A percentile compares a stretch with the other conserved stretches of the same genome.
These are phyloP conservation scores for Hondaea fermentalgiana DNA, from an alignment of 108 stramenopile genomes.

Conservation along the genomic window DNA sequence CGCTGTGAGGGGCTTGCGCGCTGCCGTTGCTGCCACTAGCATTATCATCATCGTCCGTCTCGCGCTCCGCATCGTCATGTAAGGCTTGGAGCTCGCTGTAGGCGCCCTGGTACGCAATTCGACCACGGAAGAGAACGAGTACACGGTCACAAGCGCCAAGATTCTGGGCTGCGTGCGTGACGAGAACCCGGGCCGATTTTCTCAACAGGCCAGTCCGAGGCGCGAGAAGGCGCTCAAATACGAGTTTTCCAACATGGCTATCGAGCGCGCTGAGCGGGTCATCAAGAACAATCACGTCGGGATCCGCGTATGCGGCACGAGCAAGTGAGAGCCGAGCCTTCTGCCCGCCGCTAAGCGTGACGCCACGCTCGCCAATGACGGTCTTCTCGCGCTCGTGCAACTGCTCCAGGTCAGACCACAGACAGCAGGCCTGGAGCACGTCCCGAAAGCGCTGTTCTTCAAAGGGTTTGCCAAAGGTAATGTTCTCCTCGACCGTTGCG, in stretches of 20 bases:
- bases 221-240: conserved; percentile 53
- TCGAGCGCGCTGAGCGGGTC: conserved; percentile 86
- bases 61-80: background rate
- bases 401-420: conserved; percentile 23
- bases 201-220: background rate
- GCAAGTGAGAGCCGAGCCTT: conserved; percentile 64
- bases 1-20: background rate
- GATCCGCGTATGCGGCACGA: conserved; percentile 67
- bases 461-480: conserved; percentile 61
- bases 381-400: conserved; percentile 36
- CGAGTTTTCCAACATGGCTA: conserved; percentile 60
- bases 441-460: conserved; percentile 7
- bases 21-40: background rate
- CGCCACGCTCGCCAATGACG: conserved; percentile 87
- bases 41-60: no score
- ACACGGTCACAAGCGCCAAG: background rate
- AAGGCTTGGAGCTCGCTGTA: background rate
- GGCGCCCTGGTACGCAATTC: background rate
- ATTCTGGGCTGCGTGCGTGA: background rate
- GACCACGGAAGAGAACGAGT: background rate
- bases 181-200: background rate
- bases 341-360: conserved; percentile 78
- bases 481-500: conserved; percentile 80
- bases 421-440: conserved; percentile 14
- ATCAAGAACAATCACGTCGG: conserved; percentile 66